These are phyloP conservation scores for Paecilomyces fulvus DNA, from an alignment of 2,329 filamentous ascomycete genomes.

Conservation along the genomic window DNA sequence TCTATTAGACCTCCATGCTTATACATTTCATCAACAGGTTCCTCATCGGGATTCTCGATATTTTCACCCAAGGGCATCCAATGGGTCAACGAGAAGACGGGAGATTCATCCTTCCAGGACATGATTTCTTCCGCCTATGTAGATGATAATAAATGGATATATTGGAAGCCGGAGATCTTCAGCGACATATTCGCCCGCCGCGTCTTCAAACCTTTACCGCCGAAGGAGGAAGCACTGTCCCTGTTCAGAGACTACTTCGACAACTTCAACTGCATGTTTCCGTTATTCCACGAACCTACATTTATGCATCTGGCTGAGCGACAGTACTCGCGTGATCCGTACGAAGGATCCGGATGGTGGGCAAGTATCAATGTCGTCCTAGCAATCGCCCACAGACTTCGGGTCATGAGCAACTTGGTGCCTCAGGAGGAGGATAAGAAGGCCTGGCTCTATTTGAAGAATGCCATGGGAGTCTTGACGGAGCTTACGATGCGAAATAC, in stretches of 20 bases:
- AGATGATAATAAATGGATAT: slow-evolving; percentile 90
- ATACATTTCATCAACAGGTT: slow-evolving; percentile 48
- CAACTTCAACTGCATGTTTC: slow-evolving; percentile 99
- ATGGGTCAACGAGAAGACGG: slow-evolving; percentile 97
- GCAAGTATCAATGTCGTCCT: slow-evolving; percentile 88
- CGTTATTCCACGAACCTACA: slow-evolving; percentile 91
- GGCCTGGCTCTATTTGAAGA: slow-evolving; percentile 93
- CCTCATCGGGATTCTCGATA: slow-evolving; percentile 95
- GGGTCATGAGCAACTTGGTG: slow-evolving; percentile 91
- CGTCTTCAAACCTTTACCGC: slow-evolving; percentile 73
- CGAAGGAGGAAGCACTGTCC: slow-evolving; percentile 79
- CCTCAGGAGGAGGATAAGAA: slow-evolving; percentile 87
- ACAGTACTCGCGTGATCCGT: slow-evolving; percentile 87
- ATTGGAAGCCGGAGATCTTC: slow-evolving; percentile 98
- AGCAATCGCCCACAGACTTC: slow-evolving; percentile 84
- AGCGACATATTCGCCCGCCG: slow-evolving; percentile 80
- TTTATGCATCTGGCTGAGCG: slow-evolving; percentile 96
- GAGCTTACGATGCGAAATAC: slow-evolving; percentile 95
- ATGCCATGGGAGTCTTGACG: slow-evolving; percentile 85
- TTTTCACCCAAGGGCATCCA: slow-evolving; percentile 97
- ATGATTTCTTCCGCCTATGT: slow-evolving; percentile 91
- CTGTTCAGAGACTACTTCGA: slow-evolving; percentile 91
- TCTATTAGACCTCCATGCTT: slow-evolving; percentile 11
- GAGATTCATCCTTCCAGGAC: slow-evolving; percentile 86
- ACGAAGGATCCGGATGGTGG: slow-evolving; percentile 97